A percentile compares a stretch with the other conserved stretches of the same genome.
These are phyloP conservation scores for Acanthamoeba royreba DNA, from an alignment of 208 protist species.

Conservation along the genomic window DNA sequence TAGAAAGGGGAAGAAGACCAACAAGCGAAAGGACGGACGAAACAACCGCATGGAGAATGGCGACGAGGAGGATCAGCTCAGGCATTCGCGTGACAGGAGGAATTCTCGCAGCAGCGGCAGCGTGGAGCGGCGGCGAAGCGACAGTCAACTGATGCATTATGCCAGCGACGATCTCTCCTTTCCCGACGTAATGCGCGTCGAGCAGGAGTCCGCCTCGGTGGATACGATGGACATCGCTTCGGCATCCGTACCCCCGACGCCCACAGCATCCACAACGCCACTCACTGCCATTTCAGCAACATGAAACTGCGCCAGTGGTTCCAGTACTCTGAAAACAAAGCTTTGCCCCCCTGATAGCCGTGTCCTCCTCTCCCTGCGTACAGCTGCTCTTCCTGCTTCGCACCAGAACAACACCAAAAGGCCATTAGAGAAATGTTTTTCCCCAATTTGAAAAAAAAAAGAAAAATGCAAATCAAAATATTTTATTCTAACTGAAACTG, in stretches of 20 bases:
- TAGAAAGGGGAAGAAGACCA: not conserved
- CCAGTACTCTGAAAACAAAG: too few species aligned
- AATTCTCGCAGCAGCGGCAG: not conserved
- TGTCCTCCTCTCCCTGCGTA: too few species aligned
- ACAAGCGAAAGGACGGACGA: not conserved
- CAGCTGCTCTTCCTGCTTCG: too few species aligned
- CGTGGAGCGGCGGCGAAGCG: not conserved
- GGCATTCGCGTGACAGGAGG: not conserved
- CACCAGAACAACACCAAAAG: too few species aligned
- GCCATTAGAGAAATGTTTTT: too few species aligned
- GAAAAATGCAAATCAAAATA: too few species aligned
- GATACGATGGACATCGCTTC: not conserved
- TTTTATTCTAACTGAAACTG: too few species aligned
- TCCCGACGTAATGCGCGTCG: not conserved
- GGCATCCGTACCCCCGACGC: not conserved
- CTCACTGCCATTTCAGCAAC: not conserved
- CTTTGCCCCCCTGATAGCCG: too few species aligned
- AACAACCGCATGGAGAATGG: too few species aligned
- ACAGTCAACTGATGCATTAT: not conserved
- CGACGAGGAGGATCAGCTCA: too few species aligned
- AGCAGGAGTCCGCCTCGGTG: not conserved
- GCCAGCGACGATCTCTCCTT: not conserved
- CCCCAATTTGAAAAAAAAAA: too few species aligned
- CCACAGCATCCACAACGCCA: not conserved
- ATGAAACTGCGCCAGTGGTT: too few species aligned